Evolutionary conservation across 805 yeast species (phyloP).

Genomic region (Candida jianshihensis): DNA sequence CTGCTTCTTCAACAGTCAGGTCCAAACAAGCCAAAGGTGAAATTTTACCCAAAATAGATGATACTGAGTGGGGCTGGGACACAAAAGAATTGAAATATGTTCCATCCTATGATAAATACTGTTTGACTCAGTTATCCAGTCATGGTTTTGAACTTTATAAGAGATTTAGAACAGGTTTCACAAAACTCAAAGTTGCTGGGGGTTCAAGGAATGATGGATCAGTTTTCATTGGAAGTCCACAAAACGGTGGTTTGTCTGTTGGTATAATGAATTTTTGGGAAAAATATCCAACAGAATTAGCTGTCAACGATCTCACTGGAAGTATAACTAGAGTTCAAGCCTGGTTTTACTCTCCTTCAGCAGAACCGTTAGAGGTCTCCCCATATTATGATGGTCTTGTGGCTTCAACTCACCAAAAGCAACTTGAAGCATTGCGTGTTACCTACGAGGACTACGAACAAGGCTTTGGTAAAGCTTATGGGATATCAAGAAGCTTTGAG

Average conservation of each 20-base stretch:
- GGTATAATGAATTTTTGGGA: slow-evolving; percentile 7
- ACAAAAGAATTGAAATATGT: neutral
- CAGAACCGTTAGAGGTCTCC: neutral
- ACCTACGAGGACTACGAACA: slow-evolving; percentile 1
- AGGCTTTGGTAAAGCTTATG: neutral
- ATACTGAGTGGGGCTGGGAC: neutral
- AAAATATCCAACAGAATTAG: slow-evolving; percentile 5
- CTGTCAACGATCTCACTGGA: neutral
- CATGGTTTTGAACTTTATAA: neutral
- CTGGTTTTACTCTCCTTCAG: neutral
- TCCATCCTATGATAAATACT: neutral
- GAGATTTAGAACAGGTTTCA: neutral
- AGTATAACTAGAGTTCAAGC: neutral
- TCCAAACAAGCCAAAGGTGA: neutral
- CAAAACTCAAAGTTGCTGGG: neutral
- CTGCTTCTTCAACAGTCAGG: neutral
- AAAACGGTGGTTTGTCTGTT: neutral
- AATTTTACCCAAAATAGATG: neutral
- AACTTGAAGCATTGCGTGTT: neutral
- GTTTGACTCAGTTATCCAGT: neutral
- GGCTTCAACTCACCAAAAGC: neutral
- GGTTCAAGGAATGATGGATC: slow-evolving; percentile 1
- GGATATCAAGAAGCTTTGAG: slow-evolving; percentile 1
- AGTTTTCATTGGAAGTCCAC: neutral
- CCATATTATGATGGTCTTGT: slow-evolving; percentile 1